These are phyloP conservation scores for Gossypium aridum DNA, from an alignment of 441 rosid genomes.

Conservation along the genomic window DNA sequence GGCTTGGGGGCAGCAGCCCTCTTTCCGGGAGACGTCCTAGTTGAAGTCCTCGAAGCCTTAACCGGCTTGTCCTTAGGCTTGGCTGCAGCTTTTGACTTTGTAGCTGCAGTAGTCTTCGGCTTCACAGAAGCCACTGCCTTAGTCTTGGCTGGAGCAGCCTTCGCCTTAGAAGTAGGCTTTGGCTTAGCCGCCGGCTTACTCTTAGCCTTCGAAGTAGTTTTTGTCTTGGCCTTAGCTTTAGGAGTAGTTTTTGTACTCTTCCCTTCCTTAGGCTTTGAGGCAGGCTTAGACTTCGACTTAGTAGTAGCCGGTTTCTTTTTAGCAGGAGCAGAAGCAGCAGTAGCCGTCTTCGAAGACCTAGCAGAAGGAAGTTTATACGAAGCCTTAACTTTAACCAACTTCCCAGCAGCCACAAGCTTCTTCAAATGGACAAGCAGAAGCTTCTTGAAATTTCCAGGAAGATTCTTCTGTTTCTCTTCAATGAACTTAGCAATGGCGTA, in stretches of 20 bases:
- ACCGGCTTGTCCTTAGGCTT: conserved; percentile 40
- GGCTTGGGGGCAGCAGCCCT: conserved; percentile 29
- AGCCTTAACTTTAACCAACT: conserved; percentile 63
- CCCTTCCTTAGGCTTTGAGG: conserved; percentile 26
- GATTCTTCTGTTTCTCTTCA: conserved; percentile 69
- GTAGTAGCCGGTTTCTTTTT: conserved; percentile 26
- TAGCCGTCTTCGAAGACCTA: conserved; percentile 31
- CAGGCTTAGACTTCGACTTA: conserved; percentile 28
- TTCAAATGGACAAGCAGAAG: conserved; percentile 54
- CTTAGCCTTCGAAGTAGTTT: conserved; percentile 42
- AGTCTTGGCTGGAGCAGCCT: conserved; percentile 21
- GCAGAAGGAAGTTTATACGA: conserved; percentile 61
- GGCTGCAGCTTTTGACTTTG: conserved; percentile 31
- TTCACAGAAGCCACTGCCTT: conserved; percentile 35
- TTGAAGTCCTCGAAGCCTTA: conserved; percentile 54
- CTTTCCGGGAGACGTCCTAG: conserved; percentile 52
- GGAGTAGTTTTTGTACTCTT: conserved; percentile 23
- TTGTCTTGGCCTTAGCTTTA: conserved; percentile 20
- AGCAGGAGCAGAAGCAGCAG: conserved; percentile 26
- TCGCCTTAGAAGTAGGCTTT: conserved; percentile 29
- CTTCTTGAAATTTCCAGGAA: conserved; percentile 66
- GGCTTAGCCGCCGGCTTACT: conserved; percentile 35
- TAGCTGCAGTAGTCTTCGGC: conserved; percentile 20
- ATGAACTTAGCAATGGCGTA: conserved; percentile 78
- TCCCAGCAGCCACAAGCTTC: conserved; percentile 62